Percentiles rank a stretch among this genome's conserved stretches.
Evolutionary conservation across 2,329 filamentous ascomycete genomes (phyloP).

Genomic region (Blastomyces gilchristii): DNA sequence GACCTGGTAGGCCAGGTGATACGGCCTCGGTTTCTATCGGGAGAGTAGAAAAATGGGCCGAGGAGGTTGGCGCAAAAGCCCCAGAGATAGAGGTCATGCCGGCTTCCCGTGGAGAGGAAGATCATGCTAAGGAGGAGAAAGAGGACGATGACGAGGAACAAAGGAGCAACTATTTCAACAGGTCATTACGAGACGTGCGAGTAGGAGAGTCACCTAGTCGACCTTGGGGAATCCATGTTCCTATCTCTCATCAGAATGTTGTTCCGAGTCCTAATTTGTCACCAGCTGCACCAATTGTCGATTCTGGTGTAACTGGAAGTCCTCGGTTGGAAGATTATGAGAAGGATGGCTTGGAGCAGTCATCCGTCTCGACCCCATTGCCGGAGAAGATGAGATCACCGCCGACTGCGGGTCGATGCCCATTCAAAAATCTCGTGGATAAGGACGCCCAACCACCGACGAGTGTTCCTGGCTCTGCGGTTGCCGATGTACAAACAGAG

Average conservation of each 20-base stretch:
- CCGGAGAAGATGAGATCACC: constrained; percentile 7
- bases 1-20: constrained; percentile 32
- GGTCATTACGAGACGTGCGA: constrained; percentile 77
- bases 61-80: constrained; percentile 55
- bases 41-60: constrained; percentile 77
- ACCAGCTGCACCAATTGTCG: constrained; percentile 17
- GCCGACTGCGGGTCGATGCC: constrained; percentile 26
- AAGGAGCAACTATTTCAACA: constrained; percentile 66
- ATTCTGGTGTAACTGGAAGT: constrained; percentile 11
- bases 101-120: constrained; percentile 25
- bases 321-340: constrained; percentile 15
- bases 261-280: constrained; percentile 23
- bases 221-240: constrained; percentile 85
- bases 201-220: constrained; percentile 87
- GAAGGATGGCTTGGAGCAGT: constrained; percentile 13
- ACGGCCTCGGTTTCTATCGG: constrained; percentile 46
- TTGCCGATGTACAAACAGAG: not conserved
- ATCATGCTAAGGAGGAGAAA: constrained; percentile 12
- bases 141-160: constrained; percentile 41
- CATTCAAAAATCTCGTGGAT: constrained; percentile 25
- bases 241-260: constrained; percentile 44
- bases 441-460: constrained; percentile 7
- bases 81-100: constrained; percentile 28
- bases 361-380: constrained; percentile 10
- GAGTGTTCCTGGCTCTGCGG: not conserved